These are phyloP conservation scores for Tribonema minus DNA, from an alignment of 108 stramenopile genomes.

Conservation along the genomic window DNA sequence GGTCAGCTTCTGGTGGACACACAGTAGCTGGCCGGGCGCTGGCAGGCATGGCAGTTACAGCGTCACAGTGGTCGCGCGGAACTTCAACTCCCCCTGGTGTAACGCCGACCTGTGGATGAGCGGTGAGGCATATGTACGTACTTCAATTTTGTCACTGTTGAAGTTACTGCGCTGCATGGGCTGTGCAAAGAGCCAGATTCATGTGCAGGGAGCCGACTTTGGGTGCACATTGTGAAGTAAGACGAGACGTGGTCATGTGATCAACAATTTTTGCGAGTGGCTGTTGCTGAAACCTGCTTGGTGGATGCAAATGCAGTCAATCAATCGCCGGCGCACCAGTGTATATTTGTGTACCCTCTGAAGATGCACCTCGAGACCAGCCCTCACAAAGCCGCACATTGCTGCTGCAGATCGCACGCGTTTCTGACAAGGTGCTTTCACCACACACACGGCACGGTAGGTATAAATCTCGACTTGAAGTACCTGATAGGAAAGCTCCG, in stretches of 20 bases:
- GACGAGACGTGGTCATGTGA: no score
- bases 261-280: no score
- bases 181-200: no score
- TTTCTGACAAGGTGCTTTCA: not conserved
- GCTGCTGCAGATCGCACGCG: not conserved
- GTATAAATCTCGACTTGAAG: no score
- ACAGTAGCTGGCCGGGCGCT: constrained; percentile 46
- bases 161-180: no score
- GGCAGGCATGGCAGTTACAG: constrained; percentile 20
- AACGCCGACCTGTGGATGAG: constrained; percentile 57
- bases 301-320: no score
- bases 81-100: constrained; percentile 47
- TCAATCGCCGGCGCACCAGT: not conserved
- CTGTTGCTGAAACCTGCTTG: no score
- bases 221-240: no score
- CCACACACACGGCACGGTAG: no score
- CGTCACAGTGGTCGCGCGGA: constrained; percentile 50
- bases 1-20: constrained; percentile 59
- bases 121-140: no score
- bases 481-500: constrained; percentile 40
- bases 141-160: no score
- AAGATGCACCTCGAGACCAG: not conserved
- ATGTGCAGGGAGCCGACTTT: no score
- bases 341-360: not conserved
- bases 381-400: not conserved